Percentiles rank a stretch among this genome's conserved stretches.
Evolutionary conservation across 2,329 filamentous ascomycete genomes (phyloP).

Genomic region (Xylariaceae sp.): DNA sequence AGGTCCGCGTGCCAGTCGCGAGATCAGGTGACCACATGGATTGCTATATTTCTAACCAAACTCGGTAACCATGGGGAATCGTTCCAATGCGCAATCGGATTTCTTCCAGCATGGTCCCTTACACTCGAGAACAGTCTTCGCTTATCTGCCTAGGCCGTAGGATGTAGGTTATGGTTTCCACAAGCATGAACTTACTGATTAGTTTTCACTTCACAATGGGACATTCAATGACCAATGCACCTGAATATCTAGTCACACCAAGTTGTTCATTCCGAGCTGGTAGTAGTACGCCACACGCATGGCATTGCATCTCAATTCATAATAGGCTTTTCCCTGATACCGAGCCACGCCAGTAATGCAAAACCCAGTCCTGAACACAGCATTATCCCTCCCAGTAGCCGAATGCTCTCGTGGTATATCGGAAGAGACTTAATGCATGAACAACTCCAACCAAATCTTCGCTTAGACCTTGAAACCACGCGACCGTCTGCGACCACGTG

Average conservation of each 20-base stretch:
- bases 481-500: slow-evolving; percentile 97
- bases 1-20: slow-evolving; percentile 28
- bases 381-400: slow-evolving; percentile 36
- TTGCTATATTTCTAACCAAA: background rate
- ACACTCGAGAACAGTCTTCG: no score
- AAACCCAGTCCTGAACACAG: slow-evolving; percentile 43
- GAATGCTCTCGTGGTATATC: slow-evolving; percentile 38
- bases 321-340: slow-evolving; percentile 48
- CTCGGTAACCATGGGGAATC: background rate
- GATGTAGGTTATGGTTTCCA: no score
- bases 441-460: slow-evolving; percentile 41
- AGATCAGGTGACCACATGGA: slow-evolving; percentile 33
- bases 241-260: slow-evolving; percentile 19
- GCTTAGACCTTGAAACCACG: slow-evolving; percentile 99
- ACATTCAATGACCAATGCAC: background rate
- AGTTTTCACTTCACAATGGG: no score
- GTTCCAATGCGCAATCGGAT: no score
- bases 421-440: slow-evolving; percentile 41
- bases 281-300: slow-evolving; percentile 31
- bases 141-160: no score
- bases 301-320: slow-evolving; percentile 43
- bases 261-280: slow-evolving; percentile 20
- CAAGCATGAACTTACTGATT: no score
- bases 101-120: no score
- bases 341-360: slow-evolving; percentile 55